Base-by-base conservation (phyloP, 2,329 filamentous ascomycete species). In the Incumbomyces lentus region DNA sequence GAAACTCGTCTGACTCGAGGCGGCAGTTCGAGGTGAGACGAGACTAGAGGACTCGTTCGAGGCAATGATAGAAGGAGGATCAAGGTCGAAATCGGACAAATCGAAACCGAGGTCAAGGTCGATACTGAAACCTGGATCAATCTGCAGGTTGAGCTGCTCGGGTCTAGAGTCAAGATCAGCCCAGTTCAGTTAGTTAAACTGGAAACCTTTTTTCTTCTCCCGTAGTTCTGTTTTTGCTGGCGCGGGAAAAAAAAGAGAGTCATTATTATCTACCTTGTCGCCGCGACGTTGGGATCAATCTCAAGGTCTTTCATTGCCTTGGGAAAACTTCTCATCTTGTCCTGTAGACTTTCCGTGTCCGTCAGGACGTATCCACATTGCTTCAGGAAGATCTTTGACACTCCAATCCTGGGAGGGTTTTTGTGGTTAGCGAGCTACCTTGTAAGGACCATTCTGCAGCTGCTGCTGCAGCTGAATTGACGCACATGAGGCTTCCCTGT, bases 311-410 rank as follows among this genome's bases (percentile, higher is more conserved):
- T 68, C 44, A 82, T 62, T 6, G 74, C 66, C 42, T 73, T 78
- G 52, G 85, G 70, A 60, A 88, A 77, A 2, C 77, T 68, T 53
- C 76, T 74, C 75, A 96, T 86, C 54, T 78, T 79, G 50, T 80
- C 76, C 55, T 86, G 81, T 32, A 84, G 80, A 55, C 77, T 80
- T 63, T 89, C 81, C 2, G 82, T 81, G 59, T 96, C 92, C 2
- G 76, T 74, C 39, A 95, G 78, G 18, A 95, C 79, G 62, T 95
- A 98, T 32, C 75, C 74, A 58, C 85, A 94, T 65, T 98, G 89
- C 61, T 95, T 85, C 19, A 78, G 74, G 62, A 87, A 95, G 14
- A 96, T 88, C 40, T 84, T 78, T 2, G 87, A 84, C 13, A 95
- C 78, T 4, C 89, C 89, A 61, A 84, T 26, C 8, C 22, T 26